A percentile compares a stretch with the other conserved stretches of the same genome.
Conservation (phyloP, 305 asterid genomes). For the Fraxinus xanthoxyloides region DNA sequence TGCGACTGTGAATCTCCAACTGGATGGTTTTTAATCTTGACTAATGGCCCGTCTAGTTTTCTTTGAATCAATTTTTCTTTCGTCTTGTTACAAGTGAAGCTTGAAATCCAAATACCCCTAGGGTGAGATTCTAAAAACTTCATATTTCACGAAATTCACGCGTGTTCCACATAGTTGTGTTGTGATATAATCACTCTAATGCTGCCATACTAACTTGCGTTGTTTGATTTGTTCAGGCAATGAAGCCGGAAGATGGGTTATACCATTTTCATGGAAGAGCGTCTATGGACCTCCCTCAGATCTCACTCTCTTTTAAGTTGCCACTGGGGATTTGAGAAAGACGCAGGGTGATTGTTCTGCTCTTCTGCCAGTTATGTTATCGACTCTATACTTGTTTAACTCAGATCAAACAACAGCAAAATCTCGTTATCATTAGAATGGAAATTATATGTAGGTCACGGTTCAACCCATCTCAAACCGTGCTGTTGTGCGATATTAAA, state of each 20-base stretch:
- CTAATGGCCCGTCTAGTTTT: too few species aligned
- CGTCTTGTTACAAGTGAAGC: neutral
- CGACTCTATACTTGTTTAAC: too few species aligned
- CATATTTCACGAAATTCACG: neutral
- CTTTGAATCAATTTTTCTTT: neutral
- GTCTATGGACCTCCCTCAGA: constrained; percentile 96
- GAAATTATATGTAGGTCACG: neutral
- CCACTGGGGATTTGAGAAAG: neutral
- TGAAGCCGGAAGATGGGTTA: constrained; percentile 55
- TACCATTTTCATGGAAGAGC: constrained; percentile 90
- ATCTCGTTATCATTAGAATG: neutral
- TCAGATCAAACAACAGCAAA: neutral
- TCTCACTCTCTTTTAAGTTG: constrained; percentile 56
- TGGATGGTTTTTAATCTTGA: too few species aligned
- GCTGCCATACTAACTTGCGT: neutral
- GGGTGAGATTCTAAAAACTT: neutral
- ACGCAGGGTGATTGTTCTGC: neutral
- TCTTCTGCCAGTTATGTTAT: neutral
- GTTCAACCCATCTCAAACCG: neutral
- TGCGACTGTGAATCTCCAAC: too few species aligned
- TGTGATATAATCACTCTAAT: neutral
- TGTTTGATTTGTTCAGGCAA: constrained; percentile 41
- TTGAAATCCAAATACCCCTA: neutral
- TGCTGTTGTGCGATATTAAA: neutral
- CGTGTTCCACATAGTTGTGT: neutral